These are phyloP conservation scores for Boeremia exigua DNA, from an alignment of 2,329 filamentous ascomycete species.

Conservation along the genomic window DNA sequence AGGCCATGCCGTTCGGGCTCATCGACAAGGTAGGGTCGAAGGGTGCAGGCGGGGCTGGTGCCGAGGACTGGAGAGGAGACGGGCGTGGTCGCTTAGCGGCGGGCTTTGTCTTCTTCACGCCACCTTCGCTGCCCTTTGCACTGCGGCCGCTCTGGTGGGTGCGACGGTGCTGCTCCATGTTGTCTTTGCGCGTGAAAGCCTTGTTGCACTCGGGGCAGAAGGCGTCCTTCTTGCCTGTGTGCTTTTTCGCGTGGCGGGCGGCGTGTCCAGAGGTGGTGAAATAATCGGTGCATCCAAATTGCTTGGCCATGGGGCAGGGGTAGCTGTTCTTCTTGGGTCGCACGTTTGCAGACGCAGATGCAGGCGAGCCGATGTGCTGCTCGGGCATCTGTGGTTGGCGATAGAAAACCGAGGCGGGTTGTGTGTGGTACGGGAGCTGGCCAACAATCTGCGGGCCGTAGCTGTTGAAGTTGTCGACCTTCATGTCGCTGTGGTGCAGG, in stretches of 20 bases:
- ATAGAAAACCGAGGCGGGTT: constrained; percentile 22
- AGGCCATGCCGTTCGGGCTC: constrained; percentile 36
- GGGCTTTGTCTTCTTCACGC: constrained; percentile 47
- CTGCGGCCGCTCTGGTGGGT: constrained; percentile 68
- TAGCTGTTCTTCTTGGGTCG: constrained; percentile 69
- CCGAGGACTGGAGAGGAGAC: constrained; percentile 38
- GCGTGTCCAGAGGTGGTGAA: constrained; percentile 86
- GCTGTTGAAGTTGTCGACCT: constrained; percentile 27
- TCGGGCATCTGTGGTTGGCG: constrained; percentile 21
- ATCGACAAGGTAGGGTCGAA: constrained; percentile 37
- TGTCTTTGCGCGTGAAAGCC: constrained; percentile 81
- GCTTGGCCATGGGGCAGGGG: constrained; percentile 74
- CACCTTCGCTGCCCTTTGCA: constrained; percentile 43
- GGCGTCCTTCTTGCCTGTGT: constrained; percentile 80
- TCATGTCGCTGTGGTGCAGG: constrained; percentile 1
- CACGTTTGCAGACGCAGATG: constrained; percentile 50
- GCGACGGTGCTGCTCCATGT: constrained; percentile 85
- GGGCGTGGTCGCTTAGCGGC: constrained; percentile 44
- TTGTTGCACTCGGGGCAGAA: constrained; percentile 75
- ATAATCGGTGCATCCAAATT: constrained; percentile 75
- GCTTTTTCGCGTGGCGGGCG: constrained; percentile 84
- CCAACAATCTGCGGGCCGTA: constrained; percentile 35
- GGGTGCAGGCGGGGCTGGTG: constrained; percentile 29
- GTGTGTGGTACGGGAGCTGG: constrained; percentile 33
- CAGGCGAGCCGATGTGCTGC: constrained; percentile 43